Percentiles rank a stretch among this genome's conserved stretches.
Evolutionary conservation across 768 basidiomycete species (phyloP).

Genomic region (Harrya chromipes): DNA sequence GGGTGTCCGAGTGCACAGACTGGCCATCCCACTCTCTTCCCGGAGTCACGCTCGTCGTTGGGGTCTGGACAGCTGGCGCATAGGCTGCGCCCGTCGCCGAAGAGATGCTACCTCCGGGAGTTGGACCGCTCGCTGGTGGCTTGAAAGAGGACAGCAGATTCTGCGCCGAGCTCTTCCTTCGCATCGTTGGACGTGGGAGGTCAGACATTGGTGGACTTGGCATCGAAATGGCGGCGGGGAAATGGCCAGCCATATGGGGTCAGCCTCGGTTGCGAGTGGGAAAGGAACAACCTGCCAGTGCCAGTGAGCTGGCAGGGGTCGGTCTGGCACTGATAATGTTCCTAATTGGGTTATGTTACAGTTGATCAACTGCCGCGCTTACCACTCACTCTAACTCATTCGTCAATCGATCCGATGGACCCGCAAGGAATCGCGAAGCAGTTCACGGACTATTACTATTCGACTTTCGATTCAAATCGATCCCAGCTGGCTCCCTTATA

Average conservation of each 20-base stretch:
- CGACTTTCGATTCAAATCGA: slow-evolving; percentile 68
- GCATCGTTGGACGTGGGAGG: slow-evolving; percentile 56
- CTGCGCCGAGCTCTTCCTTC: slow-evolving; percentile 83
- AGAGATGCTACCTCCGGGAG: slow-evolving; percentile 33
- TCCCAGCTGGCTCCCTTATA: slow-evolving; percentile 60
- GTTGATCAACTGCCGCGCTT: background rate
- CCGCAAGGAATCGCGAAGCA: slow-evolving; percentile 71
- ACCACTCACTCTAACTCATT: slow-evolving; percentile 5
- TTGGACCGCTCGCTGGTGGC: slow-evolving; percentile 23
- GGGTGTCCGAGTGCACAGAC: slow-evolving; percentile 52
- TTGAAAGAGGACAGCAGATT: slow-evolving; percentile 79
- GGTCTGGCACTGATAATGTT: slow-evolving; percentile 1
- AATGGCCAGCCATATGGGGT: slow-evolving; percentile 14
- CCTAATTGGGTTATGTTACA: slow-evolving; percentile 18
- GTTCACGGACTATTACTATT: slow-evolving; percentile 83
- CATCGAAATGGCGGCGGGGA: slow-evolving; percentile 15
- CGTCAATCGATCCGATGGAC: slow-evolving; percentile 57
- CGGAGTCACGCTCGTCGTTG: slow-evolving; percentile 38
- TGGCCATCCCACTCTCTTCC: slow-evolving; percentile 72
- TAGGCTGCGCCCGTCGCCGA: slow-evolving; percentile 39
- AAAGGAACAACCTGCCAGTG: no score
- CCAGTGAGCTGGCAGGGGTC: no score
- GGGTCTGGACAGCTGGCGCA: slow-evolving; percentile 33
- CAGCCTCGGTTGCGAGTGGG: slow-evolving; percentile 5
- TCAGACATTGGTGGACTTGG: slow-evolving; percentile 31